Base-by-base conservation (phyloP, 2,329 filamentous ascomycete genomes). In the Fusarium piperis region DNA sequence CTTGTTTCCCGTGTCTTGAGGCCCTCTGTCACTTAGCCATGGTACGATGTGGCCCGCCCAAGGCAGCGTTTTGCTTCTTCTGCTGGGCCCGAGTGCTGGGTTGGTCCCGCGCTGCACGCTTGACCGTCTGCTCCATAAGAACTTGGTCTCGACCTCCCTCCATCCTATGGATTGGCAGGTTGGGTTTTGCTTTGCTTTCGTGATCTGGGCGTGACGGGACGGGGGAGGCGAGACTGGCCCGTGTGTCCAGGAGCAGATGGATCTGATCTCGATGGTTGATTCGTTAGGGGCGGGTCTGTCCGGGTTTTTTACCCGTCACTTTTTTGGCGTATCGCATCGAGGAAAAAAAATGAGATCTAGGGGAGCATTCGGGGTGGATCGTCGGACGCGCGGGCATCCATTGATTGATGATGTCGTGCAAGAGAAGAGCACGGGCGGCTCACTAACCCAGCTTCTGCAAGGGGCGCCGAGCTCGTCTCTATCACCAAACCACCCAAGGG, bases 391-490 rank as follows among this genome's bases (percentile, higher is more conserved):
- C n/a, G 30, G 28, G 38, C 30, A 15, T 33, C 30, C 20, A 20
- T 53, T 32, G 18, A 26, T 44, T 44, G 55, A 23, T 44, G 55
- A 23, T 44, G 36, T 32, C 36, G 38, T 58, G 55, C 28, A 39
- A 58, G 15, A 38, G 33, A 28, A n/a, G 16, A 23, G 28, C 16
- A 18, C 20, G 28, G 52, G 55, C 55, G 52, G 18, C 35, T 20
- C 33, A 32, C 35, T 20, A 30, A 32, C 9, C 12, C 46, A 18
- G n/a, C 60, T 71, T 73, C 70, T 73, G 70, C 70, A 73, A 73
- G 70, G 70, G 70, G 30, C 48, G 57, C 18, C 39, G 32, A 55
- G 12, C 51, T 55, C n/a, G 3, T 26, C 44, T n/a, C 36, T 33
- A 13, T 18, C 46, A 11, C 36, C 52, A 48, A 58, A 32, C 57